These are phyloP conservation scores for Flaveria trinervia DNA, from an alignment of 129 eudicot species.

Conservation along the genomic window DNA sequence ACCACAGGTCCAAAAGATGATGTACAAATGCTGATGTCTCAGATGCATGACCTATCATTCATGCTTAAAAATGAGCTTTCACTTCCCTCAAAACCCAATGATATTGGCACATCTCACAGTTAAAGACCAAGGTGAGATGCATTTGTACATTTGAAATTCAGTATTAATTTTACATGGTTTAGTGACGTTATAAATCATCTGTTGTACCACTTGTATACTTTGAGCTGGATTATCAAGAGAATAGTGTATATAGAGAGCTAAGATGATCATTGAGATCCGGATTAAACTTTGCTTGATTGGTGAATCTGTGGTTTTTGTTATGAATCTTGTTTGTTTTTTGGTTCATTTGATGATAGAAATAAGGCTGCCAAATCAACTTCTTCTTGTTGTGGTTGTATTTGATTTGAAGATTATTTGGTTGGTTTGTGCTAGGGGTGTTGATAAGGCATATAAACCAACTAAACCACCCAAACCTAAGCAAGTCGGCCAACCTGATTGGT, in stretches of 20 bases:
- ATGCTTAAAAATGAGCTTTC: constrained; percentile 64
- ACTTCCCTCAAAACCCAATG: constrained; percentile 43
- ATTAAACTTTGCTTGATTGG: constrained; percentile 16
- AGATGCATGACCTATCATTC: constrained; percentile 87
- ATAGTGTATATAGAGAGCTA: constrained; percentile 32
- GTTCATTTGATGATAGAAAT: constrained; percentile 12
- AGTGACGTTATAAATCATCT: constrained; percentile 11
- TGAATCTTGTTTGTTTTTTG: neutral
- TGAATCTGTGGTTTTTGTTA: constrained; percentile 4
- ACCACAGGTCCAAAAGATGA: constrained; percentile 32
- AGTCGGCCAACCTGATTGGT: neutral
- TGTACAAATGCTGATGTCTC: constrained; percentile 54
- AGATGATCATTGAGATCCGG: constrained; percentile 19
- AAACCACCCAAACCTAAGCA: neutral
- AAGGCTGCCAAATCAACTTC: neutral
- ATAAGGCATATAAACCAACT: neutral
- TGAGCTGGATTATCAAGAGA: constrained; percentile 27
- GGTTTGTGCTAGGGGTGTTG: neutral
- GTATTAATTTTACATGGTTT: neutral
- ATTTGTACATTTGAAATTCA: constrained; percentile 2
- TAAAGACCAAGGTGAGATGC: constrained; percentile 25
- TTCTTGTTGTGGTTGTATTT: neutral
- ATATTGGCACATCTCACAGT: constrained; percentile 14
- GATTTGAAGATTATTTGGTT: neutral
- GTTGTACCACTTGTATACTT: constrained; percentile 37